Base-by-base conservation (phyloP, 352 stramenopile genomes). In the Chrysophaeum taylorii region DNA sequence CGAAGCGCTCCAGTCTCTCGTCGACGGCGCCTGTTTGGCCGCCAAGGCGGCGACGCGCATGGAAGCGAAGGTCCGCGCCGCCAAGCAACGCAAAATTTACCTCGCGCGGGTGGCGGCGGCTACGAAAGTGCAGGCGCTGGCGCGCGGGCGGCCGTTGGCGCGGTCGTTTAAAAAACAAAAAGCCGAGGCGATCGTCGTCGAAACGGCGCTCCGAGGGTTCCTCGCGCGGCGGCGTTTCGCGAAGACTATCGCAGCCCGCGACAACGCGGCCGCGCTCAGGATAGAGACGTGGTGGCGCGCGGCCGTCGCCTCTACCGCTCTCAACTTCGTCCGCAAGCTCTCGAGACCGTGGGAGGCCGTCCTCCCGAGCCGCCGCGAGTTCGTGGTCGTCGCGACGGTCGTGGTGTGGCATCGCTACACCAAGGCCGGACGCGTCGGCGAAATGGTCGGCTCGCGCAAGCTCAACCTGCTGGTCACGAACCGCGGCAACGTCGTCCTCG, bases 391-490 rank as follows among this genome's bases (percentile, higher is more conserved):
- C 2, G 4, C 7, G 2, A 62, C 50, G 7, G 25, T 62, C 25
- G 50, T 37, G 7, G 15, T 62, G 2, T 62, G 50, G 50, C 50
- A 62, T 31, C 14, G 25, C 5, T 62, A 62, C 50, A 7, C 27
- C 15, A 4, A 62, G 50, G 50, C 50, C 25, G 50, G 50, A 25
- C 50, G 50, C 50, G 27, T 62, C 50, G 50, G 50, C 50, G 50
- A 62, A 31, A 14, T 62, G 27, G 5, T 62, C 25, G 50, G 50
- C 25, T 62, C 50, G 4, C 50, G 50, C 50, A 62, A 62, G 50
- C 5, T 7, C 50, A 5, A 37, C 5, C 4, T 62, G 25, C 2
- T 62, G 4, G 50, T 62, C 4, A 37, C 50, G 25, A 29, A 7
- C n/a, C 7, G 23, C 5, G 50, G 50, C 50, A 62, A 62, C 50